Evolutionary conservation across 495 filamentous ascomycete species (phyloP).

Genomic region (Aspergillus saccharolyticus): DNA sequence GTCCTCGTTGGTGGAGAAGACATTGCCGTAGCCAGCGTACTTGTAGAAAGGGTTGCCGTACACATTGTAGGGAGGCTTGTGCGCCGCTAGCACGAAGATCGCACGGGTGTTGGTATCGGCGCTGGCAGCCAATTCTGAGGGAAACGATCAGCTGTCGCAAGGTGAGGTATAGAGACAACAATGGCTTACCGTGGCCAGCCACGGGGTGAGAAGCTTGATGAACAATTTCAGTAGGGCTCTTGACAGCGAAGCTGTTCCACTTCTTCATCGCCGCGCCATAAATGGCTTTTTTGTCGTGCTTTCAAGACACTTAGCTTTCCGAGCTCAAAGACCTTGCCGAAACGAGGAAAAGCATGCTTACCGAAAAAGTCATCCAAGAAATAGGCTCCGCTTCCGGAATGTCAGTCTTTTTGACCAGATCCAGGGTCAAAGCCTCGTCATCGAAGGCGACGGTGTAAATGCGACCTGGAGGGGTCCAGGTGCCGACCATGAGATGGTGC

Average conservation of each 20-base stretch:
- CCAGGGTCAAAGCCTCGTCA: constrained; percentile 64
- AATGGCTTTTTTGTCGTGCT: constrained; percentile 75
- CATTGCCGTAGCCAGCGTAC: constrained; percentile 71
- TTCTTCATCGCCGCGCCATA: constrained; percentile 88
- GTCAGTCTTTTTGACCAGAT: constrained; percentile 69
- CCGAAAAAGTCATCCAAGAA: constrained; percentile 86
- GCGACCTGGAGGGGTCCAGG: constrained; percentile 78
- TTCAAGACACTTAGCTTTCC: constrained; percentile 11
- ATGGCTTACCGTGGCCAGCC: constrained; percentile 50
- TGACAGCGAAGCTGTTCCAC: constrained; percentile 74
- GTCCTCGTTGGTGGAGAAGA: constrained; percentile 61
- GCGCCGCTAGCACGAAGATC: constrained; percentile 77
- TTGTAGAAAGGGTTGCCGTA: constrained; percentile 88
- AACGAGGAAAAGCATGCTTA: constrained; percentile 31
- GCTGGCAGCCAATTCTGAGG: constrained; percentile 58
- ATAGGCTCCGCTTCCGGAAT: constrained; percentile 79
- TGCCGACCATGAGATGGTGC: constrained; percentile 79
- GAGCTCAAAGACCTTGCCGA: background rate
- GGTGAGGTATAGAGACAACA: background rate
- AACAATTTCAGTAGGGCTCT: constrained; percentile 70
- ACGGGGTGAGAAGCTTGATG: constrained; percentile 71
- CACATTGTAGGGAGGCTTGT: constrained; percentile 69
- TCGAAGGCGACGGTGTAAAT: constrained; percentile 83
- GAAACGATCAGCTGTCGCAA: background rate
- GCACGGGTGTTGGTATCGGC: constrained; percentile 73